Base-by-base conservation (phyloP, 169 alveolate species). In the Toxoplasma gondii region DNA sequence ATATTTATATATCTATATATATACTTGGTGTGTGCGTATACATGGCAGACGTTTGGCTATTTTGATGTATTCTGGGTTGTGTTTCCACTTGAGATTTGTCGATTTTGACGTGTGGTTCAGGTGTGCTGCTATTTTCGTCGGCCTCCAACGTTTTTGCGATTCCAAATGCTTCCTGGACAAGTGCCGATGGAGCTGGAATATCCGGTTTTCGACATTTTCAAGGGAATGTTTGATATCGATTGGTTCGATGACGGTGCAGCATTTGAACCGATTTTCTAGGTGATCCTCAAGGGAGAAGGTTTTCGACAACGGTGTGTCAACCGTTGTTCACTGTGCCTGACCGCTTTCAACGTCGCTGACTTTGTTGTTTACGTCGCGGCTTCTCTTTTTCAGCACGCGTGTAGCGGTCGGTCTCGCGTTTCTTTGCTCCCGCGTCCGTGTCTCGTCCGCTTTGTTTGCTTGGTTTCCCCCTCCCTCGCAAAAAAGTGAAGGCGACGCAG, bases 101-200 rank as follows among this genome's bases (percentile, higher is more conserved):
- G n/a, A n/a, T n/a, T n/a, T n/a, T n/a, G n/a, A n/a, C n/a, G n/a
- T n/a, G n/a, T n/a, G n/a, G 1, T 82, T 10, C 70, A 91, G 94
- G 94, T 91, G 34, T 91, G 94, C 38, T 27, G 54, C 44, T 91
- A 91, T 34, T 91, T 91, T 49, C 44, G 44, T 10, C 53, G 45
- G 44, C 94, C 94, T 29, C 94, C 94, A 12, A 91, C 91, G 2
- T 91, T 91, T 58, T 69, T 91, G 4, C 91, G 94, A 0, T 91
- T 91, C 24, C 91, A 91, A 34, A 49, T 91, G 83, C 67, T 82
- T 12, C 39, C 53, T 1, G 58, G 54, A 0, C 83, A 49, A 39
- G 64, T 91, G 7, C 94, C 94, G 31, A 5, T 34, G 17, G 69
- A 54, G 64, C 53, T 54, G 64, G 54, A 53, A 43, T 80, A n/a